Evolutionary conservation across 495 filamentous ascomycete genomes (phyloP), one percentile per base, ranked within the genome.

Genomic region (Parathielavia hyrcaniae): DNA sequence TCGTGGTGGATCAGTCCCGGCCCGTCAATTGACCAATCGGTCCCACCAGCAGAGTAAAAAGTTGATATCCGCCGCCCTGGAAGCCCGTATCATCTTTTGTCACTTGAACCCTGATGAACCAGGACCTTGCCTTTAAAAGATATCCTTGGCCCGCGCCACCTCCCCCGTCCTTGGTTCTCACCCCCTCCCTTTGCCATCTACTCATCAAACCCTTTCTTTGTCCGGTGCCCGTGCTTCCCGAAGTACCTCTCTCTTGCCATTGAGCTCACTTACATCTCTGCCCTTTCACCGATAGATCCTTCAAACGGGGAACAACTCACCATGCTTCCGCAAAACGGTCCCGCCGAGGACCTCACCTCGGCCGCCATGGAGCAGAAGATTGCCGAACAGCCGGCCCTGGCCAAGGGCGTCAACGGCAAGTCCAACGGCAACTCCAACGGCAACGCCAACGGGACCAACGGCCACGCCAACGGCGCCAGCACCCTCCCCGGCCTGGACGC

Each of bases 401-500:
- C 49, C 48, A 64, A 63, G 63, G 48, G 60, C 61, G 43, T 46
- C 48, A 64, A 63, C 64, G 48, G 60, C 60, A 50, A 65, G 34
- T 55, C 66, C 51, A 69, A 72, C 45, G 67, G 65, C 19, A 60
- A 67, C 44, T 60, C 48, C 60, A 67, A 66, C 44, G 62, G 63
- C 56, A 47, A 23, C 47, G 39, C 60, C 49, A 64, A 63, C 63
- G 50, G 61, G 53, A 40, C 60, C 48, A 46, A 68, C 41, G 62
- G 34, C 48, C 5, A 40, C 62, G 40, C 58, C 55, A 38, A 61
- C 47, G 47, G 68, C 50, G 58, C 65, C 38, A 60, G 58, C 26
- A 58, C 64, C 45, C 45, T 67, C 22, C 62, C 65, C 1, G 64
- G 71, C 50, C 81, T 96, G 39, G 84, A 96, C 67, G 83, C 83